Conservation (phyloP, 169 alveolate species). For the Plasmodium coatneyi region DNA sequence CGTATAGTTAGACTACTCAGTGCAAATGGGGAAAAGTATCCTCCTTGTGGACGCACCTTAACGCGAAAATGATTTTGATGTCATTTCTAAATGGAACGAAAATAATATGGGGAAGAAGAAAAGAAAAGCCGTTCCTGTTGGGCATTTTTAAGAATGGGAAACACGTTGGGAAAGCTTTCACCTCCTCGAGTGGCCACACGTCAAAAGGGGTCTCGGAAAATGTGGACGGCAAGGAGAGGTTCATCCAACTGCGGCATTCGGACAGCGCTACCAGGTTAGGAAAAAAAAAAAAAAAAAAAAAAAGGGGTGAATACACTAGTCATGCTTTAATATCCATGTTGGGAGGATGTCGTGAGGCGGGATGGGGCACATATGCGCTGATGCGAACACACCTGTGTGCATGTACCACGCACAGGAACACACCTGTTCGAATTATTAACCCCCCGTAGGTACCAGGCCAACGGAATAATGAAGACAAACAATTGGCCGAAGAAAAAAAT, state of each 20-base stretch:
- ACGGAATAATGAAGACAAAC: constrained; percentile 31
- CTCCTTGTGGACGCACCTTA: not conserved
- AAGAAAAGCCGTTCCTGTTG: not conserved
- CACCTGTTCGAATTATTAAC: not conserved
- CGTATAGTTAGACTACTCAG: not conserved
- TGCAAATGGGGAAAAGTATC: not conserved
- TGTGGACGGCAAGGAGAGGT: not conserved
- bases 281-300: not conserved
- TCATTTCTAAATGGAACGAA: constrained; percentile 8
- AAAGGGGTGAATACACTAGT: not conserved
- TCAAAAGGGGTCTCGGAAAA: not conserved
- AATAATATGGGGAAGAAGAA: constrained; percentile 25
- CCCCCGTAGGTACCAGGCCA: constrained; percentile 15
- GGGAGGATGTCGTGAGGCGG: not conserved
- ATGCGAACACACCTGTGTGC: not conserved
- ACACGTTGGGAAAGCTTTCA: constrained; percentile 6
- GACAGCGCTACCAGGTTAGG: constrained; percentile 59
- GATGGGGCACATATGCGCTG: not conserved
- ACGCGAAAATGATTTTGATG: constrained; percentile 34
- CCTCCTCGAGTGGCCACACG: not conserved
- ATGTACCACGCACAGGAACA: not conserved
- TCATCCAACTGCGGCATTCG: constrained; percentile 57
- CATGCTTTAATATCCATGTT: not conserved
- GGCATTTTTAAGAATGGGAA: not conserved
- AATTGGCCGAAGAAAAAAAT: constrained; percentile 70